Evolutionary conservation across 2,329 filamentous ascomycete genomes (phyloP).

Genomic region (Nakataea oryzae): DNA sequence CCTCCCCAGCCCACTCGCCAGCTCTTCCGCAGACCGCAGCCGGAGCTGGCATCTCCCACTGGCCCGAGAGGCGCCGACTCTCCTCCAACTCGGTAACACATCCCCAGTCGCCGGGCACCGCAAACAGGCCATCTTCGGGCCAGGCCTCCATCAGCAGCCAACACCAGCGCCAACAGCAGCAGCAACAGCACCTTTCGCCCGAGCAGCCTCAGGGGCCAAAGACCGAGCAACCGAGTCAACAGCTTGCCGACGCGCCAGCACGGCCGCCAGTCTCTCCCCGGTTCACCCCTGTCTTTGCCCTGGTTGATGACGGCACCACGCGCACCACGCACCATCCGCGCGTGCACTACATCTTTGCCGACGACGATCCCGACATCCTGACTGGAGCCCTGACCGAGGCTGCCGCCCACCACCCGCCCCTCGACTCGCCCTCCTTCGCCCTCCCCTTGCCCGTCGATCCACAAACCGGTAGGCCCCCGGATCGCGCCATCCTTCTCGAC

Average conservation of each 20-base stretch:
- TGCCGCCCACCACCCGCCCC: conserved; percentile 17
- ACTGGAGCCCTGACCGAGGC: conserved; percentile 49
- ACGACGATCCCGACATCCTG: conserved; percentile 75
- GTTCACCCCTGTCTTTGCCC: conserved; percentile 76
- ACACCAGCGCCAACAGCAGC: neutral
- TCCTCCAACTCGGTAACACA: conserved; percentile 8
- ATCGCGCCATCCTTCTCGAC: conserved; percentile 35
- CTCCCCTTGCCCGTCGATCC: neutral
- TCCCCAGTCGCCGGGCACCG: conserved; percentile 2
- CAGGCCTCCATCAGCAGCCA: conserved; percentile 4
- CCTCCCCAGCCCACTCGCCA: conserved; percentile 8
- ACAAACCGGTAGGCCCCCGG: conserved; percentile 9
- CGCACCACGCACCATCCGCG: conserved; percentile 70
- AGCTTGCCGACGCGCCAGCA: conserved; percentile 3
- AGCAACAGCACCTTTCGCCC: conserved; percentile 3
- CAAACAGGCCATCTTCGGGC: neutral
- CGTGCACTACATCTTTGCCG: conserved; percentile 85
- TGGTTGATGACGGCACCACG: conserved; percentile 67
- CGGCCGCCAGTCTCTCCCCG: conserved; percentile 19
- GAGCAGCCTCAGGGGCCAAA: conserved; percentile 8
- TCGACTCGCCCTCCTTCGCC: conserved; percentile 7
- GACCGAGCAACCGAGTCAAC: neutral
- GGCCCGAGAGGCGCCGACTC: conserved; percentile 7
- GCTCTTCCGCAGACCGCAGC: conserved; percentile 12
- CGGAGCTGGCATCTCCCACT: neutral